Conservation (phyloP, 1,284 basidiomycete species). For the Hypsizygus ulmarius region DNA sequence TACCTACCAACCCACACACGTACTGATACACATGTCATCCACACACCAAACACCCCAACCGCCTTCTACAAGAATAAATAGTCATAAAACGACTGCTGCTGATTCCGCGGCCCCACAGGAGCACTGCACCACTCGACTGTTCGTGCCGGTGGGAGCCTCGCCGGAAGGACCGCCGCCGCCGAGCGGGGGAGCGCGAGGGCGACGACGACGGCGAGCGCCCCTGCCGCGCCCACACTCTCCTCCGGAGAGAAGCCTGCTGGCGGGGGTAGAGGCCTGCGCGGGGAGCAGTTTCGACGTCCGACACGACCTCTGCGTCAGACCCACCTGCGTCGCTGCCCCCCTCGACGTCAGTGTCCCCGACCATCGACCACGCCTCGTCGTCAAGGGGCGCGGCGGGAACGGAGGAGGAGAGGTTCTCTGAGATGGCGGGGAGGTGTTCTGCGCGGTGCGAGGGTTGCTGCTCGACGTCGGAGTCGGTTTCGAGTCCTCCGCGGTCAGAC, state of each 20-base stretch:
- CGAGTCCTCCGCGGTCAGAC: conserved; percentile 42
- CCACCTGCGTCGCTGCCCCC: conserved; percentile 32
- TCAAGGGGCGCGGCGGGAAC: conserved; percentile 13
- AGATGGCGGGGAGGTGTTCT: conserved; percentile 30
- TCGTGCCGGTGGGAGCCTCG: conserved; percentile 14
- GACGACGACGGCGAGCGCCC: conserved; percentile 42
- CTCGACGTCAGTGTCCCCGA: conserved; percentile 33
- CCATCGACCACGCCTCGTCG: conserved; percentile 36
- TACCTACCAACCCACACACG: too few relatives aligned
- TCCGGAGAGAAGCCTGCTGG: conserved; percentile 18
- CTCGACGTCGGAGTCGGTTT: conserved; percentile 47
- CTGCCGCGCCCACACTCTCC: conserved; percentile 26
- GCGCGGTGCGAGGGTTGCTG: conserved; percentile 16
- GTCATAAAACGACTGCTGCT: conserved; percentile 34
- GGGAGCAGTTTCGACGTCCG: conserved; percentile 5
- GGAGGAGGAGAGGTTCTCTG: conserved; percentile 28
- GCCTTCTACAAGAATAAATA: conserved; percentile 33
- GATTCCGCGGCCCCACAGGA: conserved; percentile 5
- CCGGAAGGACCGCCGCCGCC: conserved; percentile 23
- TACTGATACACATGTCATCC: background rate
- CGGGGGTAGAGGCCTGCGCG: conserved; percentile 9
- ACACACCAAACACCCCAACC: background rate
- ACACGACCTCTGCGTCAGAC: conserved; percentile 3
- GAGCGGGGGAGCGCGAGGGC: conserved; percentile 42
- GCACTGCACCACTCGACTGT: conserved; percentile 8